These are phyloP conservation scores for Mycena vulgaris DNA, from an alignment of 768 basidiomycete genomes.

Conservation along the genomic window DNA sequence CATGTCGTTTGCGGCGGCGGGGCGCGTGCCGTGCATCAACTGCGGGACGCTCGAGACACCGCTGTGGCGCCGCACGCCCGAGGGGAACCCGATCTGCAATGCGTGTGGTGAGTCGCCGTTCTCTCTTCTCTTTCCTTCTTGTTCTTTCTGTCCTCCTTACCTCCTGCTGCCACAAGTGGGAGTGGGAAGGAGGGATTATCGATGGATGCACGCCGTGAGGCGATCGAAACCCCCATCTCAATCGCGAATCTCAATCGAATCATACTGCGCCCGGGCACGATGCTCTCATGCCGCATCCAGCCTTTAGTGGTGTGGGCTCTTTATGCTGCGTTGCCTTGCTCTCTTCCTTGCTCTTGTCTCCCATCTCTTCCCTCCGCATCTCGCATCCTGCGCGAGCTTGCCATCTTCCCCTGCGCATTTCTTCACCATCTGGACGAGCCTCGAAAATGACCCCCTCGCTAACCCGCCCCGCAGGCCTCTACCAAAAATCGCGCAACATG, in stretches of 20 bases:
- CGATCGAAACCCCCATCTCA: too few relatives aligned
- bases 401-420: constrained; percentile 7
- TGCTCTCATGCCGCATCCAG: constrained; percentile 31
- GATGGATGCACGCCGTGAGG: background rate
- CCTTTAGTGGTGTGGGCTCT: too few relatives aligned
- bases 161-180: too few relatives aligned
- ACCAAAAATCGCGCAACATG: constrained; percentile 87
- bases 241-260: too few relatives aligned
- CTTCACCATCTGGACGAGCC: constrained; percentile 28
- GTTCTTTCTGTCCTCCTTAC: background rate
- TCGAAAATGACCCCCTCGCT: constrained; percentile 37
- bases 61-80: constrained; percentile 86
- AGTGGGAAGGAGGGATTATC: background rate
- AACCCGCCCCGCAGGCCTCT: constrained; percentile 74
- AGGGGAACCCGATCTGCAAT: constrained; percentile 91
- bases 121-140: constrained; percentile 24
- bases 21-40: constrained; percentile 73
- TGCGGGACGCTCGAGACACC: constrained; percentile 87
- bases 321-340: background rate
- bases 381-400: constrained; percentile 46
- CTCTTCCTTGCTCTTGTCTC: background rate
- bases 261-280: too few relatives aligned
- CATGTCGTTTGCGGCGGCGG: too few relatives aligned
- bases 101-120: constrained; percentile 82
- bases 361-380: constrained; percentile 19